Percentiles rank a stretch among this genome's conserved stretches.
Conservation (phyloP, 331 rosid genomes). For the Acacia concinna region DNA sequence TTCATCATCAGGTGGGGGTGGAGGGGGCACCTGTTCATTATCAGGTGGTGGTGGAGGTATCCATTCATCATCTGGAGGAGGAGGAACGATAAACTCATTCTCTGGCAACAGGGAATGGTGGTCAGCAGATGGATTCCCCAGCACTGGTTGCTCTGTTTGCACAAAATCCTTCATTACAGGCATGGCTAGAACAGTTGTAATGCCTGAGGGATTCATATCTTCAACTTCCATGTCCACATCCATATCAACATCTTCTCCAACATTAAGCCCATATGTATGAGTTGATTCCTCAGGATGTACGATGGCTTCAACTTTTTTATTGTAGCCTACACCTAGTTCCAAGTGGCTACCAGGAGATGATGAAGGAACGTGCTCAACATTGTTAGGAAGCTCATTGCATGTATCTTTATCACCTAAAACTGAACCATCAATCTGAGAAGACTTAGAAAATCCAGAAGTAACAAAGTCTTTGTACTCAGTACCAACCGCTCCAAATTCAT, state of each 20-base stretch:
- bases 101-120: slow-evolving; percentile 36
- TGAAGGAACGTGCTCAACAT: slow-evolving; percentile 41
- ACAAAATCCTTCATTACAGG: slow-evolving; percentile 34
- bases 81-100: slow-evolving; percentile 56
- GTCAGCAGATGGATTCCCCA: slow-evolving; percentile 34
- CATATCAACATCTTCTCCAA: slow-evolving; percentile 88
- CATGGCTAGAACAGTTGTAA: slow-evolving; percentile 30
- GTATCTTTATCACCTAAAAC: slow-evolving; percentile 21
- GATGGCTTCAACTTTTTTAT: slow-evolving; percentile 44
- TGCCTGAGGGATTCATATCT: slow-evolving; percentile 55
- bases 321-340: slow-evolving; percentile 32
- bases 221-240: slow-evolving; percentile 99
- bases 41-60: slow-evolving; percentile 93
- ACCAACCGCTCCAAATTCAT: slow-evolving; percentile 41
- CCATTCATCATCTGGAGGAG: slow-evolving; percentile 95
- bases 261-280: slow-evolving; percentile 35
- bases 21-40: slow-evolving; percentile 81
- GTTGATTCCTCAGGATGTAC: slow-evolving; percentile 45
- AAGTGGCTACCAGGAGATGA: slow-evolving; percentile 29
- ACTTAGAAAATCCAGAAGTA: slow-evolving; percentile 39
- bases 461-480: slow-evolving; percentile 29
- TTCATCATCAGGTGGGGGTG: slow-evolving; percentile 85
- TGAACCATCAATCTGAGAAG: slow-evolving; percentile 38
- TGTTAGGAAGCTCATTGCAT: slow-evolving; percentile 21
- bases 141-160: slow-evolving; percentile 43